Percentiles rank a stretch among this genome's conserved stretches.
Evolutionary conservation across 2,329 filamentous ascomycete genomes (phyloP).

Genomic region (Peltaster fructicola): DNA sequence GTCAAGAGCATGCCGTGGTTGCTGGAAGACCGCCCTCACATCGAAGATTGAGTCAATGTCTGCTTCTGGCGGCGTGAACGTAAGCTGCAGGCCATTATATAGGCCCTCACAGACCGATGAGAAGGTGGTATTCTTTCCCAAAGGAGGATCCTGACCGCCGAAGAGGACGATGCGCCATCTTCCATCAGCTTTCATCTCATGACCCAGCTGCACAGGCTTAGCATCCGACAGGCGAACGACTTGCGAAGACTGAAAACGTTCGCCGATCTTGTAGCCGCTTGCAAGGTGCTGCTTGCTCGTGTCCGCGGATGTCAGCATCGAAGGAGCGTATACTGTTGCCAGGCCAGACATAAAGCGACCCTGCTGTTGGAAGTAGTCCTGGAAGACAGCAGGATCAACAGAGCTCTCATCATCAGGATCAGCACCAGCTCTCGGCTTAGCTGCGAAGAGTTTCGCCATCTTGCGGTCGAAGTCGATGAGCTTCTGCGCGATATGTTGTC

Average conservation of each 20-base stretch:
- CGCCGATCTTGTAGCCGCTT: slow-evolving; percentile 15
- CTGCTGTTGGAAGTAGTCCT: slow-evolving; percentile 15
- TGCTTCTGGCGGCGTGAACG: slow-evolving; percentile 21
- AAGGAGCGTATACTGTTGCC: slow-evolving; percentile 14
- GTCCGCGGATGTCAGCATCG: slow-evolving; percentile 9
- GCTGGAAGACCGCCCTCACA: slow-evolving; percentile 22
- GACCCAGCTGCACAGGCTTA: slow-evolving; percentile 18
- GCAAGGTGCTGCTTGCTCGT: slow-evolving; percentile 15
- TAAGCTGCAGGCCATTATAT: slow-evolving; percentile 8
- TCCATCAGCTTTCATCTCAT: slow-evolving; percentile 18
- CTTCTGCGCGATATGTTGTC: slow-evolving; percentile 43
- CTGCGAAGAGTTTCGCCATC: slow-evolving; percentile 30
- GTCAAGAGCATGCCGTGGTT: slow-evolving; percentile 11
- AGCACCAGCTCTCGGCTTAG: slow-evolving; percentile 15
- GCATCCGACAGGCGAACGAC: slow-evolving; percentile 18
- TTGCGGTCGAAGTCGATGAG: slow-evolving; percentile 41
- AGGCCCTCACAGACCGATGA: slow-evolving; percentile 13
- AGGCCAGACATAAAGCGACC: slow-evolving; percentile 19
- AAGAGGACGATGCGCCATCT: slow-evolving; percentile 19
- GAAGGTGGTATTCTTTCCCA: no score
- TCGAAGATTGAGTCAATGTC: slow-evolving; percentile 37
- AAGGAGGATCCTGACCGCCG: slow-evolving; percentile 7
- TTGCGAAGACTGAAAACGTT: slow-evolving; percentile 16
- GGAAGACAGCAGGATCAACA: slow-evolving; percentile 18
- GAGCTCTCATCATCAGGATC: slow-evolving; percentile 10